These are phyloP conservation scores for Fusarium lyarnte DNA, from an alignment of 2,329 filamentous ascomycete species.

Conservation along the genomic window DNA sequence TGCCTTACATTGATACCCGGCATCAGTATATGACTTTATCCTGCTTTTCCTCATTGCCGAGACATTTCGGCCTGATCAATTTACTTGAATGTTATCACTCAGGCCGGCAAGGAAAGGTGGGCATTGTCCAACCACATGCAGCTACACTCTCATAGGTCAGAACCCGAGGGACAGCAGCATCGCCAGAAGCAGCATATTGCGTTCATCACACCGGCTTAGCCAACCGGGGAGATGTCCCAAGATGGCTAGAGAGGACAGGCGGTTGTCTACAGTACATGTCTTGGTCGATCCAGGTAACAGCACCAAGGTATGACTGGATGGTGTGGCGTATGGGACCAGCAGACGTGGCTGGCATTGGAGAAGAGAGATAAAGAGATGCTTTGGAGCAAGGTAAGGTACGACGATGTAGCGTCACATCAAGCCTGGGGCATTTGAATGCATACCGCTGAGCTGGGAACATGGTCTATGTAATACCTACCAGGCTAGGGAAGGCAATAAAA, in stretches of 20 bases:
- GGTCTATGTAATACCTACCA: background rate
- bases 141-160: slow-evolving; percentile 13
- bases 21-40: background rate
- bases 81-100: background rate
- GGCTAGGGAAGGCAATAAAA: background rate
- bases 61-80: slow-evolving; percentile 9
- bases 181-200: slow-evolving; percentile 34
- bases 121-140: slow-evolving; percentile 17
- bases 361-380: slow-evolving; percentile 19
- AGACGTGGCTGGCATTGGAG: slow-evolving; percentile 35
- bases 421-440: slow-evolving; percentile 22
- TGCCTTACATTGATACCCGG: background rate
- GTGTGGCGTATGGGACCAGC: slow-evolving; percentile 29
- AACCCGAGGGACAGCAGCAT: slow-evolving; percentile 25
- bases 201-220: slow-evolving; percentile 32
- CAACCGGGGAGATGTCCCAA: slow-evolving; percentile 34
- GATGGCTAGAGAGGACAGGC: slow-evolving; percentile 29
- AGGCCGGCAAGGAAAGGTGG: background rate
- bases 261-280: slow-evolving; percentile 16
- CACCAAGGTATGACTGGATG: slow-evolving; percentile 12
- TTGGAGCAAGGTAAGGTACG: slow-evolving; percentile 15
- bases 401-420: slow-evolving; percentile 27
- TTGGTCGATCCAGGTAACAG: slow-evolving; percentile 15
- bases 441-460: slow-evolving; percentile 21
- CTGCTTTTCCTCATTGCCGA: slow-evolving; percentile 15